These are phyloP conservation scores for Suillus cothurnatus DNA, from an alignment of 768 basidiomycete species.

Conservation along the genomic window DNA sequence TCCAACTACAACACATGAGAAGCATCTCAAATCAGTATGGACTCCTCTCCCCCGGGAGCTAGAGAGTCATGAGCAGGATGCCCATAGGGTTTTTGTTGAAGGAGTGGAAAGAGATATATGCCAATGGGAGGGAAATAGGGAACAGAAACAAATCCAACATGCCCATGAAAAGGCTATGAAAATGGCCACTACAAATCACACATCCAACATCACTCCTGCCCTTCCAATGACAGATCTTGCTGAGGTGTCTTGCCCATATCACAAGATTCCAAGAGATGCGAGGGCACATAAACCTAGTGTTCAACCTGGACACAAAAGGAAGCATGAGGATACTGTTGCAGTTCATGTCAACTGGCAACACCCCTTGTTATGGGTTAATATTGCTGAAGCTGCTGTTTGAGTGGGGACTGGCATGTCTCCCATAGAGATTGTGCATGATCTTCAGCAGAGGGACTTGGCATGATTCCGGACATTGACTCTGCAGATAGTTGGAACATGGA, in stretches of 20 bases:
- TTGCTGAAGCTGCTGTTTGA: background rate
- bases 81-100: too few relatives aligned
- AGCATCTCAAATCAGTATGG: too few relatives aligned
- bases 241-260: background rate
- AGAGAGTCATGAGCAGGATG: too few relatives aligned
- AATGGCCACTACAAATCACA: too few relatives aligned
- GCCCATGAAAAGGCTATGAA: too few relatives aligned
- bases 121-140: too few relatives aligned
- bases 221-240: background rate
- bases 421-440: background rate
- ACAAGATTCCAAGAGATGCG: background rate
- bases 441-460: background rate
- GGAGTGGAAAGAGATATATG: too few relatives aligned
- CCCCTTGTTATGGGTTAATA: background rate
- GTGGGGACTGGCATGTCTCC: background rate
- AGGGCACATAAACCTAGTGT: background rate
- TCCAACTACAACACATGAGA: too few relatives aligned
- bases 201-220: too few relatives aligned
- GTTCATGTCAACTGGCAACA: background rate
- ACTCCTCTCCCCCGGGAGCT: too few relatives aligned
- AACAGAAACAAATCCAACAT: too few relatives aligned
- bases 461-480: background rate
- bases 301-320: background rate
- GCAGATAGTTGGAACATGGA: background rate
- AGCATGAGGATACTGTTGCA: background rate